Evolutionary conservation across 495 filamentous ascomycete genomes (phyloP).

Genomic region (Ramalina intermedia): DNA sequence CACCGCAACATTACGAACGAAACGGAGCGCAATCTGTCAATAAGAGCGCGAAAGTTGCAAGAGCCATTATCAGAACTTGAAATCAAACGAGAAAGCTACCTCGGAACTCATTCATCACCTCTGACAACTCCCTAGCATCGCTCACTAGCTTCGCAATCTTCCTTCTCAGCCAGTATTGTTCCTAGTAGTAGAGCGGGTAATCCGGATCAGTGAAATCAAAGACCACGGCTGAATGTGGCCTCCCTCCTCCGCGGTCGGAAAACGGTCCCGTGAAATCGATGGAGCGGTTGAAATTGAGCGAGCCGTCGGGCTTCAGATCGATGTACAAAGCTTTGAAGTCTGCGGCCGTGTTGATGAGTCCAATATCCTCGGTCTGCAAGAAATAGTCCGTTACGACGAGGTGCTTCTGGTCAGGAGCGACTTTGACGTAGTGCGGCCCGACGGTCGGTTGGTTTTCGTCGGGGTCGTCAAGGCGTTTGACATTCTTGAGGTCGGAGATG

Average conservation of each 20-base stretch:
- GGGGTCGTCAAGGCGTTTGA: conserved; percentile 46
- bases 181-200: conserved; percentile 27
- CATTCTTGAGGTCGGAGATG: conserved; percentile 43
- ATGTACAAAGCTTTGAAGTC: conserved; percentile 51
- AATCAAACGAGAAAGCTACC: too few relatives aligned
- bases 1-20: too few relatives aligned
- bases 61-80: too few relatives aligned
- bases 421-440: conserved; percentile 50
- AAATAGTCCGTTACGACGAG: conserved; percentile 51
- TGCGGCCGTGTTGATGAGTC: conserved; percentile 45
- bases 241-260: conserved; percentile 38
- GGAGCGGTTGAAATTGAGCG: conserved; percentile 39
- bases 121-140: too few relatives aligned
- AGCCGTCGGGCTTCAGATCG: conserved; percentile 39
- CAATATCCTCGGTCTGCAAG: conserved; percentile 47
- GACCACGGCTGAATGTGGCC: conserved; percentile 44
- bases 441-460: conserved; percentile 42
- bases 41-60: too few relatives aligned
- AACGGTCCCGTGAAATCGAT: conserved; percentile 43
- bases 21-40: too few relatives aligned
- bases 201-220: conserved; percentile 42
- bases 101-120: too few relatives aligned
- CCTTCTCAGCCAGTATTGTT: too few relatives aligned
- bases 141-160: too few relatives aligned
- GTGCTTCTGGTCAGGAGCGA: conserved; percentile 50